Conservation (phyloP, 768 basidiomycete genomes). For the Suillus clintonianus region DNA sequence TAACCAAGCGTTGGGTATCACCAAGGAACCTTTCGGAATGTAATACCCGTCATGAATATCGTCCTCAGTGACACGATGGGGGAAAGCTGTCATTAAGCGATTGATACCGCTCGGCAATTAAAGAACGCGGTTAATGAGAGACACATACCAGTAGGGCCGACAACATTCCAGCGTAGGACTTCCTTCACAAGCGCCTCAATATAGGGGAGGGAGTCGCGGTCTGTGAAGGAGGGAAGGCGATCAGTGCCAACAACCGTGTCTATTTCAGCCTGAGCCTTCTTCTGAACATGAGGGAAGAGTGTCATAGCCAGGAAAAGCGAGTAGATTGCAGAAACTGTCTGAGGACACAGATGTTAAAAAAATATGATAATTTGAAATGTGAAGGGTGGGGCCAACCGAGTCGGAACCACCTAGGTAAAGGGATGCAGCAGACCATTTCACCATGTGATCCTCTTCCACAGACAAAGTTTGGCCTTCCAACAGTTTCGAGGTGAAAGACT, state of each 20-base stretch:
- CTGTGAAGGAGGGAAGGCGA: constrained; percentile 60
- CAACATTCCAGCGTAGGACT: constrained; percentile 46
- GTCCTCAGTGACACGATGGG: constrained; percentile 57
- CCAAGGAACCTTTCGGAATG: constrained; percentile 49
- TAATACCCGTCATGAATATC: constrained; percentile 63
- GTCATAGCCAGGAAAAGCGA: constrained; percentile 65
- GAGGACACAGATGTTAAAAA: constrained; percentile 10
- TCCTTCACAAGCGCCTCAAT: constrained; percentile 62
- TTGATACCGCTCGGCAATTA: constrained; percentile 36
- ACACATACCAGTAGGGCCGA: constrained; percentile 39
- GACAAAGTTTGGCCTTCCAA: constrained; percentile 37
- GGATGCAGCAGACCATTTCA: constrained; percentile 39
- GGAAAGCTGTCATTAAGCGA: constrained; percentile 15
- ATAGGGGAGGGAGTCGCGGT: constrained; percentile 61
- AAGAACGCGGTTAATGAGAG: constrained; percentile 46
- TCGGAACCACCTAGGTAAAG: constrained; percentile 58
- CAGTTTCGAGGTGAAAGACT: constrained; percentile 56
- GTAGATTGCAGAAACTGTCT: constrained; percentile 66
- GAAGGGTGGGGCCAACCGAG: constrained; percentile 27
- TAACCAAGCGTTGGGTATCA: constrained; percentile 27
- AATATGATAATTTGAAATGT: neutral
- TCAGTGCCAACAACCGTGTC: constrained; percentile 59
- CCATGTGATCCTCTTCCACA: neutral
- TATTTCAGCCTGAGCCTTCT: constrained; percentile 64
- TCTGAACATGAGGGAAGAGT: constrained; percentile 54